Evolutionary conservation across 2,329 filamentous ascomycete genomes (phyloP), one percentile per base, ranked within the genome.

Genomic region (Nemania sp.): DNA sequence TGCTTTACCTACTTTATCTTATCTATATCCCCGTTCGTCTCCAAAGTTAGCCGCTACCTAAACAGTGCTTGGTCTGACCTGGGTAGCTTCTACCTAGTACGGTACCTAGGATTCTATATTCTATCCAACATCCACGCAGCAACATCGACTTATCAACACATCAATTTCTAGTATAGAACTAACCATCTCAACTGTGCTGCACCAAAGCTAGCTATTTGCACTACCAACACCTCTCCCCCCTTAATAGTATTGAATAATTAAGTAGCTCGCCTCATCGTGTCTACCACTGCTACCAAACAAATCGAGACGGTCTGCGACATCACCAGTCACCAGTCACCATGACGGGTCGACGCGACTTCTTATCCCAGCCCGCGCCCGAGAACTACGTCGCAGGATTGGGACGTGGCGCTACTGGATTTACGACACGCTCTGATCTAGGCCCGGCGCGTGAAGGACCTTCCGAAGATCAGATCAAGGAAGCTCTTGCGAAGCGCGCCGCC

Each of bases 381-480:
- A 95, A 94, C 80, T 95, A 95, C 77, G 95, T 99, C 71, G 96
- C 96, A 72, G 96, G 96, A 88, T 90, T 99, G 71, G 96, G 96
- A 82, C 92, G 97, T 86, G 96, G 96, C 82, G 97, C 97, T 24
- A 99, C 96, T 7, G 96, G 97, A 68, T 99, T 99, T 83, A 98
- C 96, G 18, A 99, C 96, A 47, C 90, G 97, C 76, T 98, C 95
- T 65, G 96, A 99, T 87, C 86, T 99, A 66, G 96, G 97, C 66
- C 96, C 97, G 58, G 95, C 95, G 67, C 89, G 95, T 76, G 95
- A 98, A 83, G 96, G 96, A 18, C 96, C 96, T 56, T 97, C 93
- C 69, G 95, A 98, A 76, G 96, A 99, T 79, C 95, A 98, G 82
- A 98, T 99, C 82, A 98, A 98, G 80, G 96, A 97, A 80, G 94